Conservation (phyloP, 2,329 filamentous ascomycete genomes). For the Karstenula rhodostoma region DNA sequence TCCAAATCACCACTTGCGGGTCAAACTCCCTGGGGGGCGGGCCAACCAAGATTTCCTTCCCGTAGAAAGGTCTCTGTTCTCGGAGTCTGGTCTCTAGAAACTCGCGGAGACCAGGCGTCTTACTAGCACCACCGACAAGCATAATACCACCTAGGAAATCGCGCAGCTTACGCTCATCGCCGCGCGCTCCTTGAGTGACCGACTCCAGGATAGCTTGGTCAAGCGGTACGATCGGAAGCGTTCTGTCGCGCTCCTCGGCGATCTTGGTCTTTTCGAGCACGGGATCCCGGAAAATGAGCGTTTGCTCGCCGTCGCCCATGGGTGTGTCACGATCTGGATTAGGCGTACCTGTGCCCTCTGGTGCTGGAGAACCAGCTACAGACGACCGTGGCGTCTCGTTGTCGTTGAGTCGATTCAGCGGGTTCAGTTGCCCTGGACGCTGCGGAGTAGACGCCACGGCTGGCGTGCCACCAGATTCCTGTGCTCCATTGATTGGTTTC, state of each 20-base stretch:
- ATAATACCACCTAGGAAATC: constrained; percentile 69
- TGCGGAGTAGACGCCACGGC: constrained; percentile 62
- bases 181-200: constrained; percentile 84
- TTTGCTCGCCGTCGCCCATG: constrained; percentile 48
- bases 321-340: constrained; percentile 58
- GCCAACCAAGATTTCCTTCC: constrained; percentile 73
- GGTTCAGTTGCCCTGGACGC: constrained; percentile 70
- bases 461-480: constrained; percentile 42
- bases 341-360: constrained; percentile 82
- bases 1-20: constrained; percentile 97
- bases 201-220: constrained; percentile 90
- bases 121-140: constrained; percentile 49
- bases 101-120: constrained; percentile 73
- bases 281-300: constrained; percentile 52
- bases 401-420: constrained; percentile 73
- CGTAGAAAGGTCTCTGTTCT: constrained; percentile 66
- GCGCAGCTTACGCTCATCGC: constrained; percentile 90
- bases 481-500: constrained; percentile 44
- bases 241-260: constrained; percentile 76
- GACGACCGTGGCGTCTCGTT: constrained; percentile 84
- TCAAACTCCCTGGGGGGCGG: constrained; percentile 90
- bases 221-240: constrained; percentile 82
- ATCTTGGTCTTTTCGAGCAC: constrained; percentile 58
- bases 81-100: constrained; percentile 86
- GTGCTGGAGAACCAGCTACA: constrained; percentile 84